Base-by-base conservation (phyloP, 768 basidiomycete genomes). In the Serpula lacrymans region DNA sequence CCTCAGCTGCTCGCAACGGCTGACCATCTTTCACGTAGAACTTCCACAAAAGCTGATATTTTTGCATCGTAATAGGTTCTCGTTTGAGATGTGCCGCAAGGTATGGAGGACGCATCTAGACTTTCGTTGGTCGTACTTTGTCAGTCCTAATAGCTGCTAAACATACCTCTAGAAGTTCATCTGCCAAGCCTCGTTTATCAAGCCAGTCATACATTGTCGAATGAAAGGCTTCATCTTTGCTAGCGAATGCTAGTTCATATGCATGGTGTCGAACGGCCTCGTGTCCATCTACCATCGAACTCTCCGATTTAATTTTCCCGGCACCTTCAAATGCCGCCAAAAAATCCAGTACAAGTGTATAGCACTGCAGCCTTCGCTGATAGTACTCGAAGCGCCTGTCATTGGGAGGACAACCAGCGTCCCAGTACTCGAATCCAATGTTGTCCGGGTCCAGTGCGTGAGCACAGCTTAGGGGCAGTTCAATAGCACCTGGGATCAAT, bases 181-280 rank as follows among this genome's bases (percentile, higher is more conserved):
- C 91, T 17, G 89, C 85, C 50, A 90, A 69, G 4, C 82, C 79
- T 23, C 80, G 78, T 21, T 68, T 67, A 31, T 96, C 86, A 35
- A 94, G 69, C 96, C 96, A 98, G 52, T 96, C 91, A 55, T 99
- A 99, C 43, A 99, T 60, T 13, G 82, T 83, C 23, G 86, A 91
- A 63, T 98, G 93, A 67, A 98, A 97, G 67, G 94, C 79, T 52
- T 92, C 84, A 59, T 98, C 96, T 23, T 85, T 77, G 51, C 84
- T 83, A 5, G 78, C 70, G 42, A 97, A 84, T 1, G 91, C 89
- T 42, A 93, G 72, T 25, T 86, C 82, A 58, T 93, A 96, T 0
- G 93, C 92, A 55, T 88, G 84, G 34, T 74, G 77, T 38, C 88
- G 77, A n/a, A 88, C 79, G 10, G 78, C 69, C 46, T 90, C 87